Evolutionary conservation across 2,329 filamentous ascomycete genomes (phyloP), one percentile per base, ranked within the genome.

Genomic region (Phialemoniopsis sp.): DNA sequence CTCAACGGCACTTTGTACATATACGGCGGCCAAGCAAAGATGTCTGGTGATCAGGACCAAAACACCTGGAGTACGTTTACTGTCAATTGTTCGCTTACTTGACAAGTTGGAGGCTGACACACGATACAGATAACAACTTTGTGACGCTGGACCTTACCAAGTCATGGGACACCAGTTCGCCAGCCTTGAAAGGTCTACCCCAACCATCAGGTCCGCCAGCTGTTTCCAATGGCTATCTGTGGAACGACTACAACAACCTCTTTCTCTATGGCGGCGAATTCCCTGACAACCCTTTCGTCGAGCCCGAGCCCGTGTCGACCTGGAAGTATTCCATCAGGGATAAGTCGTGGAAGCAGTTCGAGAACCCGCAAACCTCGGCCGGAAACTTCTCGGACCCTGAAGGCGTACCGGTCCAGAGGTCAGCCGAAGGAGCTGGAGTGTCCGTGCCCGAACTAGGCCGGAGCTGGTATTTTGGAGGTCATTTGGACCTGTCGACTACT

Each of bases 381-480:
- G 85, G 85, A 2, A 76, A 78, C 32, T 76, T 78, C 50, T 80
- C 84, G 0, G 76, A 78, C 16, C 62, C 62, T 0, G 74, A 67
- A 9, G 70, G 71, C 15, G 60, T 72, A 15, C 61, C 73, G 1
- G 71, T 90, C 3, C 80, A 89, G 54, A 70, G 85, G 34, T 74
- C 84, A 3, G 84, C 85, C 2, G 86, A 90, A 56, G 86, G 86
- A 7, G 83, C 86, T 10, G 84, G 84, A 1, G 61, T 87, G 13
- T 85, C 79, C 19, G 78, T 89, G 1, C 78, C 83, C 1, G 77
- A 81, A 39, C 62, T 89, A 1, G 85, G 85, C 0, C 63, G 83
- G 34, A 87, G 82, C 26, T 90, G 80, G 70, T 90, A 88, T 57
- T 90, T 90, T 59, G 86, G 85, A 18, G 86, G 86, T 0, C 86